Evolutionary conservation across 257 asterid genomes (phyloP), one percentile per base, ranked within the genome.

Genomic region (Solanum piurae): DNA sequence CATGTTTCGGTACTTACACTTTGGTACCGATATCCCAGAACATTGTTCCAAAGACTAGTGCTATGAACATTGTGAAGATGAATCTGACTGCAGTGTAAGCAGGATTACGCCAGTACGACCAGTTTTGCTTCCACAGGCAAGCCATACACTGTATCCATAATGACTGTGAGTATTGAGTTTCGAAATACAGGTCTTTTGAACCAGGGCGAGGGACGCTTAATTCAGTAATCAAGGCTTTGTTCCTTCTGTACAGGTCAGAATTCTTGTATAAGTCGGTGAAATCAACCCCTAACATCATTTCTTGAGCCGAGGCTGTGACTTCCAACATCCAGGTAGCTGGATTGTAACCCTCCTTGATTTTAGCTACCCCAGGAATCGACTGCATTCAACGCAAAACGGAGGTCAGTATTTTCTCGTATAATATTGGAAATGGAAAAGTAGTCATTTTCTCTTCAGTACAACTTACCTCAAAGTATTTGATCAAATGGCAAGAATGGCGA

Each of bases 271-370:
- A 69, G 21, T 91, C 89, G 42, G 89, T 85, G 66, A 93, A 92
- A 90, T 92, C 92, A 12, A 91, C 37, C 1, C 93, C 96, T 83
- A 90, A 83, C 46, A 90, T 85, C 91, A 84, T 86, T 75, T 92
- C 94, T 79, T 92, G 91, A 10, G 93, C 88, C 3, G 93, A 85
- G 87, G 93, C 58, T 12, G 95, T 89, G 80, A 90, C 92, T 89
- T 94, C 98, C 64, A 93, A 85, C 96, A 94, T 94, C 98, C 96
- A 94, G 6, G 96, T 92, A 85, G 97, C 95, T 16, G 98, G 98
- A 89, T 94, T 93, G 49, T 93, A 89, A 23, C 94, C 93, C 33
- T 92, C 93, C 79, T 68, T 92, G 88, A 93, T 93, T 89, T 90
- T 92, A 55, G 84, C 46, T 44, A 93, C 91, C 84, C 96, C 96